Conservation (phyloP, 2,329 filamentous ascomycete species). For the Exophiala calicioides region DNA sequence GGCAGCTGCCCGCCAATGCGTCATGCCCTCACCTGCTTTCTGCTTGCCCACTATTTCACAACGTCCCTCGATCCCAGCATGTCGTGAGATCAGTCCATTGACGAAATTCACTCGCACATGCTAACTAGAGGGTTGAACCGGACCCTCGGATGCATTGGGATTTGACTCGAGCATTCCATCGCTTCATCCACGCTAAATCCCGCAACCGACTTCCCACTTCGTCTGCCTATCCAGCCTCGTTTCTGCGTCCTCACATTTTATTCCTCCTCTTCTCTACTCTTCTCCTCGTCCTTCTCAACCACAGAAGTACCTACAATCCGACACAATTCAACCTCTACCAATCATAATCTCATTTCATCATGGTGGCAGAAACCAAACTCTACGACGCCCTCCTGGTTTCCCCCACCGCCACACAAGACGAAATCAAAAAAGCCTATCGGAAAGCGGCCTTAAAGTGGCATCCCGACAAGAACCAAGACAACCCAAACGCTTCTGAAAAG, state of each 20-base stretch:
- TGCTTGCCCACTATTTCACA: conserved; percentile 1
- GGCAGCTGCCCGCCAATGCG: neutral
- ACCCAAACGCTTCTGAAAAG: conserved; percentile 80
- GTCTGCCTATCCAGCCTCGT: conserved; percentile 14
- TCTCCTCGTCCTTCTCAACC: conserved; percentile 26
- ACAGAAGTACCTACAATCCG: conserved; percentile 33
- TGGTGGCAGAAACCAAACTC: conserved; percentile 94
- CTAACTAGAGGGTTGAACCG: neutral
- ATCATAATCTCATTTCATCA: conserved; percentile 46
- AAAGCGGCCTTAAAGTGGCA: conserved; percentile 91
- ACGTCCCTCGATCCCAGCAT: conserved; percentile 1
- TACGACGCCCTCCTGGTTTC: conserved; percentile 84
- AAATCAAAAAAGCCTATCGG: conserved; percentile 94
- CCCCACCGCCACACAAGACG: conserved; percentile 79
- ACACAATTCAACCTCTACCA: conserved; percentile 21
- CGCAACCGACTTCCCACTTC: conserved; percentile 12
- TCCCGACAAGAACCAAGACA: conserved; percentile 97
- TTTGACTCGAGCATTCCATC: conserved; percentile 25
- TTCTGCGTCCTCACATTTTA: conserved; percentile 9
- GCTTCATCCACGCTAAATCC: conserved; percentile 22
- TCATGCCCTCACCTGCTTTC: conserved; percentile 10
- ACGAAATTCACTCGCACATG: conserved; percentile 1
- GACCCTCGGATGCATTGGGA: conserved; percentile 6
- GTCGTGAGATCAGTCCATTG: too few relatives aligned
- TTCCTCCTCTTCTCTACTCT: conserved; percentile 21